Evolutionary conservation across 2,329 filamentous ascomycete species (phyloP).

Genomic region (Sporothrix pseudoabietina): DNA sequence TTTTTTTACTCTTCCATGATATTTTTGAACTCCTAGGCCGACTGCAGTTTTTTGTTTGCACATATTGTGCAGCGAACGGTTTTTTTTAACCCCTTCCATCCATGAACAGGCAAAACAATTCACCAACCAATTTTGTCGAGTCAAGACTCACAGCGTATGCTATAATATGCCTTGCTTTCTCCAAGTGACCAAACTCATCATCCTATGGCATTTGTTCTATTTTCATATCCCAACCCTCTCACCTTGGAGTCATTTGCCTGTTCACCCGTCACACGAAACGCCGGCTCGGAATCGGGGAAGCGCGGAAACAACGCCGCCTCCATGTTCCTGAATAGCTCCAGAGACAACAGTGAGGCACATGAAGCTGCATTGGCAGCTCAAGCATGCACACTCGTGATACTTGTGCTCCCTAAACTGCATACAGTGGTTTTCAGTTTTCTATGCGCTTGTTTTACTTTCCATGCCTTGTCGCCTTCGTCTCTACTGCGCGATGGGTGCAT

Average conservation of each 20-base stretch:
- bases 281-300: not conserved
- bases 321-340: not conserved
- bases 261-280: not conserved
- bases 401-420: not conserved
- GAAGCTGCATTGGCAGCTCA: not conserved
- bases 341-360: not conserved
- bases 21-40: not conserved
- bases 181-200: not conserved
- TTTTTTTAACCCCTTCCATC: too few species aligned
- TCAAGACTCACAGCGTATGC: not conserved
- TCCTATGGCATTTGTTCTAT: not conserved
- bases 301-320: not conserved
- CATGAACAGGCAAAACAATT: too few species aligned
- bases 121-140: too few species aligned
- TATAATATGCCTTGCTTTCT: not conserved
- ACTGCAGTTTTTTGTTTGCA: not conserved
- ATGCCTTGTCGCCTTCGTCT: not conserved
- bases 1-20: not conserved
- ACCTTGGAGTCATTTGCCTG: not conserved
- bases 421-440: not conserved
- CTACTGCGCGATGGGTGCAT: not conserved
- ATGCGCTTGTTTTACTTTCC: constrained; percentile 17
- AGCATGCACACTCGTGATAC: not conserved
- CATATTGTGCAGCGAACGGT: too few species aligned
- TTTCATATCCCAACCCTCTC: not conserved